Conservation (phyloP, 495 filamentous ascomycete species). For the Aspergillus taichungensis region DNA sequence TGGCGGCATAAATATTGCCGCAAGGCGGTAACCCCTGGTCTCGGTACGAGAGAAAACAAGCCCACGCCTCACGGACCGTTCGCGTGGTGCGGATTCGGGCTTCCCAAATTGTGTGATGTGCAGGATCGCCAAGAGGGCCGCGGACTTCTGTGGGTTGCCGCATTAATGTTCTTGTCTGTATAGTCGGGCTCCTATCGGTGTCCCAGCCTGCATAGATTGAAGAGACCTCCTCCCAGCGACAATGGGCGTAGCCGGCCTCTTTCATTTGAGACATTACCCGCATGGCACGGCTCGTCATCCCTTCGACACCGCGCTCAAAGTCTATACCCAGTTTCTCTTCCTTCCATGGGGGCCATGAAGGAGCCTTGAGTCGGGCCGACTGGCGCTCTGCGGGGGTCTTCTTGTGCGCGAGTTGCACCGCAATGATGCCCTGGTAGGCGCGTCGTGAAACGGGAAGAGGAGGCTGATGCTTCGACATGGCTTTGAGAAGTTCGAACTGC, state of each 20-base stretch:
- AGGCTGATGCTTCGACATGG: slow-evolving; percentile 51
- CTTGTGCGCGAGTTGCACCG: slow-evolving; percentile 53
- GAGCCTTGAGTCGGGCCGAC: slow-evolving; percentile 50
- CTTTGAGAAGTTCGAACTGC: slow-evolving; percentile 53
- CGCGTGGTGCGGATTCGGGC: slow-evolving; percentile 57
- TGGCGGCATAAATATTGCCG: slow-evolving; percentile 44
- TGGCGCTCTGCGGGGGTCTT: slow-evolving; percentile 52
- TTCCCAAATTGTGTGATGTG: slow-evolving; percentile 40
- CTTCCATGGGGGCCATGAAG: slow-evolving; percentile 67
- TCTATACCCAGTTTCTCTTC: slow-evolving; percentile 52
- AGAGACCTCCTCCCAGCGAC: slow-evolving; percentile 48
- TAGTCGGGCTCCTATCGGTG: slow-evolving; percentile 58
- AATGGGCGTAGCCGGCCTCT: slow-evolving; percentile 52
- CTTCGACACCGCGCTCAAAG: slow-evolving; percentile 44
- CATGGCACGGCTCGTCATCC: slow-evolving; percentile 49
- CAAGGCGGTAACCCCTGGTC: slow-evolving; percentile 24
- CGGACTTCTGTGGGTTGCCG: slow-evolving; percentile 14
- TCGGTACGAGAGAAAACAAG: slow-evolving; percentile 51
- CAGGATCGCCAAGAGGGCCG: slow-evolving; percentile 5
- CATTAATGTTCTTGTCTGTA: slow-evolving; percentile 49
- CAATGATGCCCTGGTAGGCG: slow-evolving; percentile 54
- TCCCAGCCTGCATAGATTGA: slow-evolving; percentile 58
- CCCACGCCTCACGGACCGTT: slow-evolving; percentile 65
- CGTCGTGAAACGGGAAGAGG: slow-evolving; percentile 46
- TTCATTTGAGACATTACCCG: slow-evolving; percentile 48